Evolutionary conservation across 805 yeast species (phyloP).

Genomic region (Tetrapisispora taiwanensis): DNA sequence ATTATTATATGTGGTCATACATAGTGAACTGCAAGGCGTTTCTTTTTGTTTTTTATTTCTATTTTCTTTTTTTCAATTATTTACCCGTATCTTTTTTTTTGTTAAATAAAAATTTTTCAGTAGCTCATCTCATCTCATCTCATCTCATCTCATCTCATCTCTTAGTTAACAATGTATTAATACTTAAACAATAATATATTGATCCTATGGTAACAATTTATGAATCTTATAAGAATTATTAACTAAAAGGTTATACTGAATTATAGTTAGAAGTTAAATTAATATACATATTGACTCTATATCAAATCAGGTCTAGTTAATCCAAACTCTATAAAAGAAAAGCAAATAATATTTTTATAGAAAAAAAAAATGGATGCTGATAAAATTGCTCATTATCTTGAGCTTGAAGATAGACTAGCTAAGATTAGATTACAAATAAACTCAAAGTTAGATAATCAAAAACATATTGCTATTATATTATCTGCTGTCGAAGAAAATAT

Average conservation of each 20-base stretch:
- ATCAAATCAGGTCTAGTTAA: not conserved
- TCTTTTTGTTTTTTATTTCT: too few species aligned
- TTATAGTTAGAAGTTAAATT: too few species aligned
- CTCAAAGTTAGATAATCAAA: constrained; percentile 82
- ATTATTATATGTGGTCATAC: too few species aligned
- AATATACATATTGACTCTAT: not conserved
- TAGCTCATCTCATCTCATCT: constrained; percentile 21
- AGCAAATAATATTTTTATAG: too few species aligned
- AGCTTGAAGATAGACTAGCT: constrained; percentile 52
- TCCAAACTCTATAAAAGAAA: not conserved
- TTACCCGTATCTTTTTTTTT: not conserved
- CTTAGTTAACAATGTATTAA: not conserved
- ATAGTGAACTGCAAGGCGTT: too few species aligned
- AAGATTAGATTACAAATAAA: constrained; percentile 60
- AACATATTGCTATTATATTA: constrained; percentile 70
- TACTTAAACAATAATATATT: too few species aligned
- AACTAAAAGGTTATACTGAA: too few species aligned
- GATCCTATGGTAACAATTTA: too few species aligned
- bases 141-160: constrained; percentile 11
- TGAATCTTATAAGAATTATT: too few species aligned
- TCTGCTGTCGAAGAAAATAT: constrained; percentile 87
- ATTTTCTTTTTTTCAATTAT: too few species aligned
- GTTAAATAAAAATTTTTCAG: constrained; percentile 1
- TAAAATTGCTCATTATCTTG: constrained; percentile 31
- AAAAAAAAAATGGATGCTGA: constrained; percentile 21